These are phyloP conservation scores for Starmerella vaccinii DNA, from an alignment of 805 yeast genomes.

Conservation along the genomic window DNA sequence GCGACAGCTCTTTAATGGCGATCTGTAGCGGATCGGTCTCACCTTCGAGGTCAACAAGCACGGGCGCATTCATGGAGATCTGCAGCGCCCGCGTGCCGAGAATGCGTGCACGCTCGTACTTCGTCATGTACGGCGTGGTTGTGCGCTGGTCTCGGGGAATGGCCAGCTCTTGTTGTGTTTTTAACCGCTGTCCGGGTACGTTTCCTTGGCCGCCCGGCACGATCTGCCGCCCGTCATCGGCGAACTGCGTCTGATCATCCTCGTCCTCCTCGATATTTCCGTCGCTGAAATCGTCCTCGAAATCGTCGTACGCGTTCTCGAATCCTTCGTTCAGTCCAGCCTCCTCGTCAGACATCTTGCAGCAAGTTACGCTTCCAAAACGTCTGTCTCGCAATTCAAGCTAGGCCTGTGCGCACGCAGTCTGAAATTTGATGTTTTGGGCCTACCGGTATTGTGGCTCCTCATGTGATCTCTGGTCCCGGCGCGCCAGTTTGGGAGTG, in stretches of 20 bases:
- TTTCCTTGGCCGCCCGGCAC: constrained; percentile 46
- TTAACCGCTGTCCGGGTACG: constrained; percentile 37
- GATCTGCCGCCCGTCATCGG: constrained; percentile 65
- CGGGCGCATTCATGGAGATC: constrained; percentile 97
- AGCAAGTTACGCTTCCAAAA: too few species aligned
- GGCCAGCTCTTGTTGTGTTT: constrained; percentile 68
- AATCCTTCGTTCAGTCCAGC: constrained; percentile 44
- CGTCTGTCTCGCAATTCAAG: too few species aligned
- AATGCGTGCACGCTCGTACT: constrained; percentile 95
- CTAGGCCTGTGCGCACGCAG: too few species aligned
- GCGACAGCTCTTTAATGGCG: constrained; percentile 93
- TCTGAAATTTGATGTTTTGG: background rate
- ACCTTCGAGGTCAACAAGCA: constrained; percentile 93
- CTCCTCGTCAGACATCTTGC: constrained; percentile 38
- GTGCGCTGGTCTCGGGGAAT: constrained; percentile 80
- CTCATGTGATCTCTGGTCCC: background rate
- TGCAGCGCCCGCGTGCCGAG: constrained; percentile 96
- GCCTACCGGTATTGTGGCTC: background rate
- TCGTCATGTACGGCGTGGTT: constrained; percentile 98
- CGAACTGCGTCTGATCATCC: constrained; percentile 30
- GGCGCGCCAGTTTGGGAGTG: too few species aligned
- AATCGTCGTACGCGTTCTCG: constrained; percentile 60
- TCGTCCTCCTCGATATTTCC: constrained; percentile 46
- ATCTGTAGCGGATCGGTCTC: constrained; percentile 98
- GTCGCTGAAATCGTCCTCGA: constrained; percentile 69